phyloP scores from a whole-genome alignment of 805 yeast genomes.

The Starmerella scarabaei region DNA sequence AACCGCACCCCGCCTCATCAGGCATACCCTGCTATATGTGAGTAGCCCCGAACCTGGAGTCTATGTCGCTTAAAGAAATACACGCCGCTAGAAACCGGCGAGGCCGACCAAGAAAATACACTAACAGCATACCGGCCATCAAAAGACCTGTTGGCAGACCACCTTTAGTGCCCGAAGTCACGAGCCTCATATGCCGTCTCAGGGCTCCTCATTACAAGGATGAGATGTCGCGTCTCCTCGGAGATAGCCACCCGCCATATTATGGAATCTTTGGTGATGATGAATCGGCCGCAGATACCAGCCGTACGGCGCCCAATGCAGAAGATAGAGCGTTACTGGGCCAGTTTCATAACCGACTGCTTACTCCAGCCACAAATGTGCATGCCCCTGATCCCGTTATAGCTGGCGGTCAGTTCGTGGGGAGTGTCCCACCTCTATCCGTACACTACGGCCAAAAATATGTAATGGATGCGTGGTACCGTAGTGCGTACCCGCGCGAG shows the following conservation, averaged over 20 bases:
- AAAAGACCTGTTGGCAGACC: too few relatives aligned
- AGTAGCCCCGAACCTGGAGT: too few relatives aligned
- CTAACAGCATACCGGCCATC: too few relatives aligned
- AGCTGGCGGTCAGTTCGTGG: not conserved
- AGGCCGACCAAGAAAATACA: not conserved
- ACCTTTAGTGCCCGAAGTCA: too few relatives aligned
- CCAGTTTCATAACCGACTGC: too few relatives aligned
- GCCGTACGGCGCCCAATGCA: slow-evolving; percentile 9
- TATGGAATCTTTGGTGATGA: slow-evolving; percentile 9
- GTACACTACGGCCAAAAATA: slow-evolving; percentile 52
- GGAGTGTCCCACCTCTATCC: slow-evolving; percentile 25
- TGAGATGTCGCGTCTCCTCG: slow-evolving; percentile 12
- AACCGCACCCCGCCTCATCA: too few relatives aligned
- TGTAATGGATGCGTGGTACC: slow-evolving; percentile 83
- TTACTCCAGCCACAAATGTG: not conserved
- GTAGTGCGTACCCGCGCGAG: slow-evolving; percentile 86
- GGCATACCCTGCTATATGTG: too few relatives aligned
- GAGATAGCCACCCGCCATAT: slow-evolving; percentile 13
- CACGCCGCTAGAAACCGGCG: not conserved
- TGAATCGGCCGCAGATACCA: not conserved
- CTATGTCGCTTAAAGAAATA: not conserved
- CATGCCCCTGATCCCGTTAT: not conserved
- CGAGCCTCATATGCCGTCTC: slow-evolving; percentile 1
- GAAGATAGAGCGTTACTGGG: slow-evolving; percentile 11
- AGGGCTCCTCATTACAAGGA: slow-evolving; percentile 8